These are phyloP conservation scores for Auricularia sp. DNA, from an alignment of 768 basidiomycete species.

Conservation along the genomic window DNA sequence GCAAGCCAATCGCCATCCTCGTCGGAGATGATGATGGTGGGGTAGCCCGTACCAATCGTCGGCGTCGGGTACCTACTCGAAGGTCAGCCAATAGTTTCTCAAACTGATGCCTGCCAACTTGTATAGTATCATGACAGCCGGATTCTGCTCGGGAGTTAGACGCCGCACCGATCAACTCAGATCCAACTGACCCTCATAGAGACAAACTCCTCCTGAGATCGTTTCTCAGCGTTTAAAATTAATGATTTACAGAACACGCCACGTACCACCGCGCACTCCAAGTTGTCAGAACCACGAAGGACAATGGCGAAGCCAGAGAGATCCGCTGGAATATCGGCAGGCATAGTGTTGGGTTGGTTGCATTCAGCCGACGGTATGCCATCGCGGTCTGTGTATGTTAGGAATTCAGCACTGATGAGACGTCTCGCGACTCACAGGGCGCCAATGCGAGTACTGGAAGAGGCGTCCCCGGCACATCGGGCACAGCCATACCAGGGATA, in stretches of 20 bases:
- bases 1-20: background rate
- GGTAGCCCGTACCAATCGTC: too few species aligned
- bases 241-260: background rate
- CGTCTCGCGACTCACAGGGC: background rate
- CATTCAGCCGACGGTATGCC: background rate
- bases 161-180: too few species aligned
- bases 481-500: background rate
- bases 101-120: background rate
- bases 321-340: background rate
- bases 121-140: background rate
- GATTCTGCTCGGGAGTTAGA: background rate
- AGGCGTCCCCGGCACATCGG: background rate
- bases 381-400: background rate
- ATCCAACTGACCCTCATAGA: too few species aligned
- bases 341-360: background rate
- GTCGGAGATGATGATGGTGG: background rate
- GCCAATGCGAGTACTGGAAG: background rate
- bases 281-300: background rate
- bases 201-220: background rate
- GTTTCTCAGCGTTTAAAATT: background rate
- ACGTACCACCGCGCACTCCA: background rate
- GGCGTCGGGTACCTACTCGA: background rate
- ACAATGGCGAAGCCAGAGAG: background rate
- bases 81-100: background rate
- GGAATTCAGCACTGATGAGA: background rate